These are phyloP conservation scores for Penicillium simplicissimum DNA, from an alignment of 495 filamentous ascomycete species.

Conservation along the genomic window DNA sequence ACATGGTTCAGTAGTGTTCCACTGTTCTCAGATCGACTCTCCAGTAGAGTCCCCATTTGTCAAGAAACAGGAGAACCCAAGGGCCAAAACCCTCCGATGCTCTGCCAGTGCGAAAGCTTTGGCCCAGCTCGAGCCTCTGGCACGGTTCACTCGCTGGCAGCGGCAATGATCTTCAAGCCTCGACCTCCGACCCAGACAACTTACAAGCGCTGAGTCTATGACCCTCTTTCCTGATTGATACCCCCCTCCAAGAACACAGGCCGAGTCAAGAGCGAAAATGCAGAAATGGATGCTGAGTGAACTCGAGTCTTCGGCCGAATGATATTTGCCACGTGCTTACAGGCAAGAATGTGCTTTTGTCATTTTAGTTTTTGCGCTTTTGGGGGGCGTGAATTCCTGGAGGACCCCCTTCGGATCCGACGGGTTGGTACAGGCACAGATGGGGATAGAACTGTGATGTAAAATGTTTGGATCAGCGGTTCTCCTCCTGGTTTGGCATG, in stretches of 20 bases:
- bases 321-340: constrained; percentile 8
- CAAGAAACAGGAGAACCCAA: not conserved
- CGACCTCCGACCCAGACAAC: not conserved
- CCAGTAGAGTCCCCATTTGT: no score
- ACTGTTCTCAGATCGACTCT: constrained; percentile 9
- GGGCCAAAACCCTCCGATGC: not conserved
- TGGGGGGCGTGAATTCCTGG: not conserved
- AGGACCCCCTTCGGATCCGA: not conserved
- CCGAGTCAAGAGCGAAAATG: constrained; percentile 14
- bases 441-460: no score
- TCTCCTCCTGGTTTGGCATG: not conserved
- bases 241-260: no score
- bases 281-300: no score
- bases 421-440: not conserved
- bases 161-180: constrained; percentile 14
- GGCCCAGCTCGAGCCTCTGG: not conserved
- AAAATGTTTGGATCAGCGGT: no score
- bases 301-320: constrained; percentile 14
- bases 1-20: constrained; percentile 1
- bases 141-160: constrained; percentile 19
- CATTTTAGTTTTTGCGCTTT: not conserved
- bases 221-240: constrained; percentile 7
- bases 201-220: no score
- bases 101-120: not conserved
- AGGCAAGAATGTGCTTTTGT: not conserved